phyloP scores from a whole-genome alignment of 2,329 filamentous ascomycete genomes.

The Knoxdaviesia capensis region DNA sequence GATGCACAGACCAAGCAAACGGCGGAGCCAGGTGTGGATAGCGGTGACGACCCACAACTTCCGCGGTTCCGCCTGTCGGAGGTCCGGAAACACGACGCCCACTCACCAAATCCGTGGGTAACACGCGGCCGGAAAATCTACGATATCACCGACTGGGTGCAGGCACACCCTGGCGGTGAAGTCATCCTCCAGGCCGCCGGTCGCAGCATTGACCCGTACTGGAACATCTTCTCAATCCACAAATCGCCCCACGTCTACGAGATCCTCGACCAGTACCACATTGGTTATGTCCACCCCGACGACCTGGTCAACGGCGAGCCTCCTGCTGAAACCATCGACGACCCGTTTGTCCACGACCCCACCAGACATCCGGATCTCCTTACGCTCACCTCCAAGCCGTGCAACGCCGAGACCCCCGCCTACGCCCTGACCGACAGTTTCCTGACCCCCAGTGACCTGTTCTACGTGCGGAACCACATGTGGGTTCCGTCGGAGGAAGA shows the following conservation, averaged over 20 bases:
- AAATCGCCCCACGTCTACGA: constrained; percentile 43
- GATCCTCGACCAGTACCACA: constrained; percentile 42
- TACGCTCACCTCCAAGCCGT: constrained; percentile 31
- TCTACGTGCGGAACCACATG: constrained; percentile 43
- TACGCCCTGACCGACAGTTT: constrained; percentile 26
- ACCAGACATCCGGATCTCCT: constrained; percentile 27
- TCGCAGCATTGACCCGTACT: constrained; percentile 44
- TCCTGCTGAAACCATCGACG: constrained; percentile 31
- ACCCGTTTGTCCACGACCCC: constrained; percentile 37
- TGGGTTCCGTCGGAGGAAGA: constrained; percentile 32
- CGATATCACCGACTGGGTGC: constrained; percentile 50
- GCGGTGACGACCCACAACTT: constrained; percentile 17
- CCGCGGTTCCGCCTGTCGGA: constrained; percentile 30
- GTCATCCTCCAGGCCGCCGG: constrained; percentile 48
- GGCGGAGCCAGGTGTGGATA: neutral
- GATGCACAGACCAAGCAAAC: too few species aligned
- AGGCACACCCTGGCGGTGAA: constrained; percentile 44
- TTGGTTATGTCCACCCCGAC: constrained; percentile 36
- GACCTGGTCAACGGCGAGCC: constrained; percentile 40
- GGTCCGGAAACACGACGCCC: constrained; percentile 29
- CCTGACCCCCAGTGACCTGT: constrained; percentile 31
- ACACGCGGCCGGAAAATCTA: constrained; percentile 44
- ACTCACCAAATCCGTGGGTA: constrained; percentile 38
- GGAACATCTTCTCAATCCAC: constrained; percentile 52
- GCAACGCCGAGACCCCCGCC: constrained; percentile 39